Conservation (phyloP, 2,329 filamentous ascomycete species). For the Nemania sp. region DNA sequence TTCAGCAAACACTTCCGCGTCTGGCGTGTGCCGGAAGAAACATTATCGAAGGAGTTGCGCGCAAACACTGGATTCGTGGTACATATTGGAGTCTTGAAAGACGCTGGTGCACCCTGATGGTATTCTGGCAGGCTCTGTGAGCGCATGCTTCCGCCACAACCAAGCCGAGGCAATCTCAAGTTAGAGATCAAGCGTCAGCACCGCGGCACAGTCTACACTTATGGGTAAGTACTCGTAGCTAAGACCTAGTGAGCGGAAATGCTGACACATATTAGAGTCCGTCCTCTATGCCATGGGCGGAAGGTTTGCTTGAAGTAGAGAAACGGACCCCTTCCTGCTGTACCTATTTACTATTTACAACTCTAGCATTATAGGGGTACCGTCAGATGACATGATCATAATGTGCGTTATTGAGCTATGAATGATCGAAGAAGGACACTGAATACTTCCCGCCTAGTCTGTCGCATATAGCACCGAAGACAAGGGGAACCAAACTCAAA, state of each 20-base stretch:
- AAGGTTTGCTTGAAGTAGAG: not conserved
- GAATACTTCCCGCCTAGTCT: not conserved
- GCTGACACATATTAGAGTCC: not conserved
- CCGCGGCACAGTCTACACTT: not conserved
- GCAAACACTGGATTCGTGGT: constrained; percentile 82
- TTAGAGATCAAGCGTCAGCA: not conserved
- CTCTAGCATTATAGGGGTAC: not conserved
- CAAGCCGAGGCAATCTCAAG: not conserved
- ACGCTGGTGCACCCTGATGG: constrained; percentile 8
- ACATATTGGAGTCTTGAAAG: constrained; percentile 77
- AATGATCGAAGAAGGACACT: not conserved
- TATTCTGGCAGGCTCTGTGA: not conserved
- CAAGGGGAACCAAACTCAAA: not conserved
- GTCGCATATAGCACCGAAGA: not conserved
- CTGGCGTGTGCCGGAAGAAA: constrained; percentile 79
- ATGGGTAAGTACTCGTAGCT: not conserved
- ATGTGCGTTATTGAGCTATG: not conserved
- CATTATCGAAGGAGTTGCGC: constrained; percentile 69
- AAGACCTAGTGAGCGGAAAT: not conserved
- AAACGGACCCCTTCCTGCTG: too few species aligned
- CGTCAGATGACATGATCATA: not conserved
- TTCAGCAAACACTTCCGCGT: constrained; percentile 76
- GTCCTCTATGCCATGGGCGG: not conserved
- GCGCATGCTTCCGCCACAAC: not conserved
- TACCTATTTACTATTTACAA: too few species aligned